Conservation (phyloP, 495 filamentous ascomycete genomes). For the Mytilinidion resinicola region DNA sequence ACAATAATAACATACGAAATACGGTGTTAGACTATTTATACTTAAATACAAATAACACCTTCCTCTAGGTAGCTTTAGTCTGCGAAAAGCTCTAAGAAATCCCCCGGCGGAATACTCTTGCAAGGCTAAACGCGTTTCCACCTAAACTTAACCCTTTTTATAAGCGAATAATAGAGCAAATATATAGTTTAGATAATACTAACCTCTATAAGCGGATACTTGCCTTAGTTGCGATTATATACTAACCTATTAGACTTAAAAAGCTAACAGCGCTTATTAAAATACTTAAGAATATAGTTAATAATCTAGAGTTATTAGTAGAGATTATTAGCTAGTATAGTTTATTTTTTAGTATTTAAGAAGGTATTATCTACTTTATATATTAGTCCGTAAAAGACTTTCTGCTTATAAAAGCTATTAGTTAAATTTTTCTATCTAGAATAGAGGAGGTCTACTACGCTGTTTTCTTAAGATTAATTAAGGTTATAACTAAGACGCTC, state of each 20-base stretch:
- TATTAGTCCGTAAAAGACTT: conserved; percentile 35
- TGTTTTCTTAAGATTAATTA: background rate
- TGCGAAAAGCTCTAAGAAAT: conserved; percentile 25
- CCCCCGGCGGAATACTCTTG: conserved; percentile 16
- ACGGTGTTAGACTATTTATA: conserved; percentile 18
- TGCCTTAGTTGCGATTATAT: background rate
- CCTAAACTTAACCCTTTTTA: background rate
- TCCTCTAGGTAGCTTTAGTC: conserved; percentile 36
- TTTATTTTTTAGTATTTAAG: conserved; percentile 31
- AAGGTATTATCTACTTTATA: conserved; percentile 29
- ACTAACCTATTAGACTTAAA: background rate
- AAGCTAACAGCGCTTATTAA: background rate
- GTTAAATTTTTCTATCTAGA: conserved; percentile 25
- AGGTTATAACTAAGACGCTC: conserved; percentile 16
- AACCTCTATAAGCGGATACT: background rate
- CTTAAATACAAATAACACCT: conserved; percentile 32
- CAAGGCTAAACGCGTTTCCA: background rate
- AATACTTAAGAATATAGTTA: background rate
- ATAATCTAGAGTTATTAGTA: background rate
- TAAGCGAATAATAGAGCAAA: background rate
- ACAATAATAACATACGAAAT: conserved; percentile 8
- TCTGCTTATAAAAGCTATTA: conserved; percentile 21
- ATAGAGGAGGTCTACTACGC: conserved; percentile 16
- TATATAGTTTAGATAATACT: background rate
- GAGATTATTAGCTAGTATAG: conserved; percentile 17